Evolutionary conservation across 2,329 filamentous ascomycete genomes (phyloP).

Genomic region (Ceratocystis cubensis): DNA sequence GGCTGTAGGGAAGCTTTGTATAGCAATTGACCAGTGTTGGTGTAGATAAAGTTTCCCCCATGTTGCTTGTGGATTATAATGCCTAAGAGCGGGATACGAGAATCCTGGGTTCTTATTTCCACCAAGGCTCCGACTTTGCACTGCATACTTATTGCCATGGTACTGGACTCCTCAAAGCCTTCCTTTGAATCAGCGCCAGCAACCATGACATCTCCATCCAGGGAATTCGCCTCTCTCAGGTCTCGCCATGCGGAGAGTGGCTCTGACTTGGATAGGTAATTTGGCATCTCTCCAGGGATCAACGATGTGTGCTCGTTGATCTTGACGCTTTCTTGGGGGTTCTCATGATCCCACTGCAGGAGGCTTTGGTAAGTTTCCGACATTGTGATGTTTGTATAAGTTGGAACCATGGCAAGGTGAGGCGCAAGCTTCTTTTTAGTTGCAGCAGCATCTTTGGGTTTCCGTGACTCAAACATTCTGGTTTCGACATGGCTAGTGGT

Average conservation of each 20-base stretch:
- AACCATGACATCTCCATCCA: constrained; percentile 1
- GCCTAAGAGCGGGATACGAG: constrained; percentile 37
- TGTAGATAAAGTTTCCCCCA: constrained; percentile 42
- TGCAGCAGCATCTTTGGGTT: background rate
- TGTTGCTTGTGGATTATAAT: constrained; percentile 42
- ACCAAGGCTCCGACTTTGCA: constrained; percentile 18
- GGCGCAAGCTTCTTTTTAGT: background rate
- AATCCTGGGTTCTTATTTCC: constrained; percentile 28
- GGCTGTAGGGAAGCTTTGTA: constrained; percentile 33
- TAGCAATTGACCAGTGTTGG: constrained; percentile 39
- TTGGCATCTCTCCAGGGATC: constrained; percentile 16
- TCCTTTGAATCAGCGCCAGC: constrained; percentile 9
- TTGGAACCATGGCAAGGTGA: background rate
- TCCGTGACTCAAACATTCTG: too few relatives aligned
- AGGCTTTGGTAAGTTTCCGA: background rate
- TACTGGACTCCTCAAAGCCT: background rate
- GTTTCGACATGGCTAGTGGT: background rate
- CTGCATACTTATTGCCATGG: background rate
- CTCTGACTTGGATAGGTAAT: constrained; percentile 10
- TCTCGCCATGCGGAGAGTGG: constrained; percentile 15
- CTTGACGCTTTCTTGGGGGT: constrained; percentile 3
- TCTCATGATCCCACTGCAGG: constrained; percentile 14
- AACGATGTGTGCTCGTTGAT: background rate
- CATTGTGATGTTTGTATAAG: background rate
- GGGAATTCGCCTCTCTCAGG: constrained; percentile 7